Conservation (phyloP, 352 stramenopile species). For the Pythium myriotylum region DNA sequence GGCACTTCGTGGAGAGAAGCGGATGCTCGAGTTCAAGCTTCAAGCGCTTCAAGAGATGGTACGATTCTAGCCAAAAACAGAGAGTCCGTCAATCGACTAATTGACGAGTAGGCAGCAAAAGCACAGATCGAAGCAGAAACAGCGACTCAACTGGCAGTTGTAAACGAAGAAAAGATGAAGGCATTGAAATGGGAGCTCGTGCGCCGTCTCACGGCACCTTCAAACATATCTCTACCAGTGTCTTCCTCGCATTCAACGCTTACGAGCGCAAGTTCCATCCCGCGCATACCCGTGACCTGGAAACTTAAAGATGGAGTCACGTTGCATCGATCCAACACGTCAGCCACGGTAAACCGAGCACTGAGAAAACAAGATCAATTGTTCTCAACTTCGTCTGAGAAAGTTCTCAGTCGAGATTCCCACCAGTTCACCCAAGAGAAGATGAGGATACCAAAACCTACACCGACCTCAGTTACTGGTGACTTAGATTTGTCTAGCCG, state of each 20-base stretch:
- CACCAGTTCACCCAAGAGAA: no score
- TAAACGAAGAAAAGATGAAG: constrained; percentile 69
- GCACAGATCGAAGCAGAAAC: constrained; percentile 60
- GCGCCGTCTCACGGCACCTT: constrained; percentile 40
- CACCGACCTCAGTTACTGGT: no score
- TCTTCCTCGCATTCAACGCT: constrained; percentile 17
- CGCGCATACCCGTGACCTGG: constrained; percentile 50
- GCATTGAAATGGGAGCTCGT: constrained; percentile 78
- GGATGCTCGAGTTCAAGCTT: constrained; percentile 59
- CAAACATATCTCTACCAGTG: neutral
- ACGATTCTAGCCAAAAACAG: neutral
- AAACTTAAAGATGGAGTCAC: constrained; percentile 53
- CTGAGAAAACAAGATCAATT: neutral
- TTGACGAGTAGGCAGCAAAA: constrained; percentile 36
- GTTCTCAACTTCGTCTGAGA: neutral
- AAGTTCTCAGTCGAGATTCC: neutral
- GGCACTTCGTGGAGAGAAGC: constrained; percentile 49
- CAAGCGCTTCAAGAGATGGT: constrained; percentile 57
- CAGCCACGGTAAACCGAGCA: neutral
- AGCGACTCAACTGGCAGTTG: constrained; percentile 32
- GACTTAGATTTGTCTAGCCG: no score
- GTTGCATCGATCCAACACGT: constrained; percentile 33
- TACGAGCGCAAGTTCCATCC: constrained; percentile 21
- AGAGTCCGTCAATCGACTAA: neutral
- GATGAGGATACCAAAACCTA: no score